Percentiles rank a stretch among this genome's conserved stretches.
Conservation (phyloP, 2,329 filamentous ascomycete genomes). For the Periconia sp. region DNA sequence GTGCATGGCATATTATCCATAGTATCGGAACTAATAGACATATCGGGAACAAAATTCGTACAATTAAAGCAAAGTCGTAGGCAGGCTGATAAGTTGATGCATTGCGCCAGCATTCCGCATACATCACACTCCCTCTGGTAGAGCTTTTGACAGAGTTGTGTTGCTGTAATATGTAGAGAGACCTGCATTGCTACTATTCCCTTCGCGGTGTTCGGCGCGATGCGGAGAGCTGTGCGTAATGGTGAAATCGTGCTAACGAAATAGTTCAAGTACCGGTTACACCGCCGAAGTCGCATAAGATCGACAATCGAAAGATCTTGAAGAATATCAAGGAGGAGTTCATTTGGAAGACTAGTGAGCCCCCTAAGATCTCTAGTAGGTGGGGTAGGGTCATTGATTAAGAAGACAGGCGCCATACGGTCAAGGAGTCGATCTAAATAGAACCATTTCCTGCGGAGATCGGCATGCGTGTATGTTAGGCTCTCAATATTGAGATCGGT, state of each 20-base stretch:
- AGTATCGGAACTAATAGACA: background rate
- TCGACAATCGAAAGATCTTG: constrained; percentile 12
- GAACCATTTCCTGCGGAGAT: constrained; percentile 9
- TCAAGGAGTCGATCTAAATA: constrained; percentile 16
- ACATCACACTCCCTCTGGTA: constrained; percentile 12
- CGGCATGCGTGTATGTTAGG: constrained; percentile 13
- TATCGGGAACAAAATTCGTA: background rate
- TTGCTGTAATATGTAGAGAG: constrained; percentile 11
- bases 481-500: constrained; percentile 8
- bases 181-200: constrained; percentile 14
- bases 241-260: constrained; percentile 10
- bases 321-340: constrained; percentile 12
- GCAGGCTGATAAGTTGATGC: constrained; percentile 13
- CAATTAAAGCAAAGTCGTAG: constrained; percentile 14
- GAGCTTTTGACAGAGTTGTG: constrained; percentile 12
- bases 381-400: constrained; percentile 5
- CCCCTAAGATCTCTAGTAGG: constrained; percentile 9
- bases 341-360: constrained; percentile 10
- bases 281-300: constrained; percentile 14
- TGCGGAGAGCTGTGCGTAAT: constrained; percentile 11
- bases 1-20: background rate
- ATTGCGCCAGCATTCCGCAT: constrained; percentile 11
- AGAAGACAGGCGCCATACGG: constrained; percentile 12
- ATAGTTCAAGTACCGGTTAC: constrained; percentile 14
- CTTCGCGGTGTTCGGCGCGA: constrained; percentile 14